A percentile compares a stretch with the other conserved stretches of the same genome.
phyloP scores from a whole-genome alignment of 768 basidiomycete species.

The Tricholoma hemisulphureum region DNA sequence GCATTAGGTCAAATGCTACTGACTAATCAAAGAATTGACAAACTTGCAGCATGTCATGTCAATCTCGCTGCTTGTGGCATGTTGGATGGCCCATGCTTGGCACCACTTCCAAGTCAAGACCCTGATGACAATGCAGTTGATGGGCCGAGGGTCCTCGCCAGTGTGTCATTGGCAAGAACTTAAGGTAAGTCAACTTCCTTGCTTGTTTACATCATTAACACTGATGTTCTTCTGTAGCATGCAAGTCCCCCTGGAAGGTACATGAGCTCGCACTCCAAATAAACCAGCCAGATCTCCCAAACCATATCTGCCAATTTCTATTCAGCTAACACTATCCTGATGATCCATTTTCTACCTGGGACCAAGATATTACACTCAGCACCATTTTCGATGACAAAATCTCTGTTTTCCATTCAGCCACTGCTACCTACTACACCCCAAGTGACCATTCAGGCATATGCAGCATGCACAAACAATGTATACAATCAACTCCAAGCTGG shows the following conservation, averaged over 20 bases:
- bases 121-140: not conserved
- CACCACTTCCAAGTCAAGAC: not conserved
- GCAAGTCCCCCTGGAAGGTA: too few relatives aligned
- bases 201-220: not conserved
- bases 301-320: constrained; percentile 16
- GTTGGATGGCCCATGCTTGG: not conserved
- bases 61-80: constrained; percentile 4
- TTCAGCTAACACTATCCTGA: constrained; percentile 11
- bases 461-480: too few relatives aligned
- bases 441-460: too few relatives aligned
- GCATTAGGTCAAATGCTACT: constrained; percentile 21
- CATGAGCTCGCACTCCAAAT: not conserved
- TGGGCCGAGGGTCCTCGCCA: not conserved
- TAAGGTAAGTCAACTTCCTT: not conserved
- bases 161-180: constrained; percentile 2
- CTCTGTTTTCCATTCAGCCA: too few relatives aligned
- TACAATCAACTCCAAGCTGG: too few relatives aligned
- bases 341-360: not conserved
- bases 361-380: not conserved
- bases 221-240: too few relatives aligned
- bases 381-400: not conserved
- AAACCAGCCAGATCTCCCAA: constrained; percentile 6
- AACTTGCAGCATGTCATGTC: constrained; percentile 7
- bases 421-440: too few relatives aligned
- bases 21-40: too few relatives aligned